Percentiles rank a stretch among this genome's conserved stretches.
Conservation (phyloP, 371 early-diverging fungal genomes). For the Actinomortierella ambigua region DNA sequence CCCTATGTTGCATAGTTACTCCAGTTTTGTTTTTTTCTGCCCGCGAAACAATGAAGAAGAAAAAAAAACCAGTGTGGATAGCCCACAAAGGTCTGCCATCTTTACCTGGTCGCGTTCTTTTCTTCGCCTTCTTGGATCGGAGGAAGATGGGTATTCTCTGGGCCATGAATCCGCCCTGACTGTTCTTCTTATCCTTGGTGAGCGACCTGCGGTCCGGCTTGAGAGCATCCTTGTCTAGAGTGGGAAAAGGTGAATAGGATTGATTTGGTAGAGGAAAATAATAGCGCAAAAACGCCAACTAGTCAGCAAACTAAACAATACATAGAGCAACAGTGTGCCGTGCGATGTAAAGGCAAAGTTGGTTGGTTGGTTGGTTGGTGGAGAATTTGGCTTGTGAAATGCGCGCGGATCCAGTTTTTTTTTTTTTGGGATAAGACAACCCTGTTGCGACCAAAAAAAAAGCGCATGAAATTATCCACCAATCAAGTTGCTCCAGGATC, state of each 20-base stretch:
- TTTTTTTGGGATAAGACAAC: too few relatives aligned
- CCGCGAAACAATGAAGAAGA: background rate
- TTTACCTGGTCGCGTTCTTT: conserved; percentile 42
- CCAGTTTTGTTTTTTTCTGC: background rate
- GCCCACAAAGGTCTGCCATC: background rate
- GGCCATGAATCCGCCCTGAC: conserved; percentile 44
- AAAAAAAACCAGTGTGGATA: background rate
- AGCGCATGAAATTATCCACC: too few relatives aligned
- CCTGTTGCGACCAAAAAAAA: too few relatives aligned
- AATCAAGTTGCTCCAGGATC: too few relatives aligned
- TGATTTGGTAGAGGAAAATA: background rate
- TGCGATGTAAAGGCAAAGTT: too few relatives aligned
- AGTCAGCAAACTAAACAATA: too few relatives aligned
- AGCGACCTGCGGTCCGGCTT: conserved; percentile 45
- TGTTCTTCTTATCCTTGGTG: conserved; percentile 35
- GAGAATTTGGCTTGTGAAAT: too few relatives aligned
- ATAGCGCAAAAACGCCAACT: background rate
- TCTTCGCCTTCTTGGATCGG: conserved; percentile 40
- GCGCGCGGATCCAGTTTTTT: too few relatives aligned
- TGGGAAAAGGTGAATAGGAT: background rate
- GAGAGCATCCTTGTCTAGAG: conserved; percentile 34
- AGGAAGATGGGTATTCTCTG: conserved; percentile 38
- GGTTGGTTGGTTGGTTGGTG: too few relatives aligned
- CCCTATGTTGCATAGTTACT: background rate
- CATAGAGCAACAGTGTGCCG: too few relatives aligned